Conservation (phyloP, 768 basidiomycete species). For the Hydnomerulius pinastri region DNA sequence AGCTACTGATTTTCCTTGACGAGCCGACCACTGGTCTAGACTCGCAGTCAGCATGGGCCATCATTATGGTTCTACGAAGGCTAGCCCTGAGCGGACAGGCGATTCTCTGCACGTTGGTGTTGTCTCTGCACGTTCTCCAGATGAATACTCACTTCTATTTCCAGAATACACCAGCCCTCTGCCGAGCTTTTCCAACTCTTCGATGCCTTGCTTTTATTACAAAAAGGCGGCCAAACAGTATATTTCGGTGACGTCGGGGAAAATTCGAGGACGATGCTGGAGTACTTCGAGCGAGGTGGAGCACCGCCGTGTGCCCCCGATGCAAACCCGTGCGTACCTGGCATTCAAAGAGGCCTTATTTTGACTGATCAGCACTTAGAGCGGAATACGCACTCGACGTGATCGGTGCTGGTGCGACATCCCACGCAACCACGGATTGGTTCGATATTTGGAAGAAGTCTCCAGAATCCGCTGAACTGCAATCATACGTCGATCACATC, state of each 20-base stretch:
- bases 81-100: constrained; percentile 57
- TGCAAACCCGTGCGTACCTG: constrained; percentile 26
- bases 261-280: constrained; percentile 19
- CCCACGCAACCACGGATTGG: constrained; percentile 49
- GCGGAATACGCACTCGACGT: constrained; percentile 52
- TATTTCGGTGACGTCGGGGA: constrained; percentile 57
- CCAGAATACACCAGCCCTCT: constrained; percentile 37
- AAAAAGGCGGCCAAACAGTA: constrained; percentile 61
- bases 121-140: too few relatives aligned
- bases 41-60: constrained; percentile 53
- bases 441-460: constrained; percentile 49
- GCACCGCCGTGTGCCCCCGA: constrained; percentile 16
- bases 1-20: constrained; percentile 56
- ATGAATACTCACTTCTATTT: neutral
- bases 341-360: neutral
- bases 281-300: constrained; percentile 26
- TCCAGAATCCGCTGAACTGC: constrained; percentile 37
- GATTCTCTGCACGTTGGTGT: constrained; percentile 56
- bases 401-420: constrained; percentile 60
- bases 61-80: constrained; percentile 47
- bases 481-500: constrained; percentile 45
- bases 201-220: constrained; percentile 51
- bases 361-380: constrained; percentile 18
- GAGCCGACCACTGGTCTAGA: constrained; percentile 62
- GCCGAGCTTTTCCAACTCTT: constrained; percentile 53